Evolutionary conservation across 1,284 basidiomycete genomes (phyloP), one percentile per base, ranked within the genome.

Genomic region (Marasmius oreades): DNA sequence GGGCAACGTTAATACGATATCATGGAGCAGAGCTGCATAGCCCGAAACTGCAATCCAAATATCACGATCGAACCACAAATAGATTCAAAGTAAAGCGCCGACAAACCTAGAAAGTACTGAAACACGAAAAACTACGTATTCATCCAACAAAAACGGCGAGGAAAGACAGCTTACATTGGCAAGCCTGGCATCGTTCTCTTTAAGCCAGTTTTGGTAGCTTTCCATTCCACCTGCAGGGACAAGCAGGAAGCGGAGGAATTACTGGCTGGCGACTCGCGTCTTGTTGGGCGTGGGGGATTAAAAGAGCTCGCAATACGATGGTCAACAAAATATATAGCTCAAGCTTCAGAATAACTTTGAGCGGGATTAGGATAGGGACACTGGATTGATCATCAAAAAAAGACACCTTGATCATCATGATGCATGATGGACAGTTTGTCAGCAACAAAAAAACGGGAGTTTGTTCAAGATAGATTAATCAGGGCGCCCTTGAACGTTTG

Each of bases 1-100:
- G 6, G 51, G 33, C 22, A 57, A 39, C 8, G 51, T 57, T 24
- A 57, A 47, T 14, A 36, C 45, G 8, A 53, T 31, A 53, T 57
- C 51, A 28, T 57, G 53, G 7, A 57, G 31, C 8, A 53, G 51
- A 37, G 51, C 42, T 18, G 37, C 37, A 26, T 46, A 57, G 55
- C 44, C 47, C 42, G 51, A 20, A 6, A 57, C 55, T 56, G 18
- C 4, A 37, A 22, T n/a, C 16, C 23, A 26, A 48, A 28, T 24
- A n/a, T 5, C 36, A 2, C 36, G n/a, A 37, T n/a, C 3, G 12
- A 12, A 37, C 12, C 12, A 37, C 36, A 37, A 11, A n/a, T n/a
- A 12, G 12, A n/a, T 12, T 37, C 36, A 37, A 37, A 11, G 12
- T n/a, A n/a, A 37, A 11, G 36, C 12, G 36, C n/a, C 36, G 39